These are phyloP conservation scores for Phellopilus nigrolimitatus DNA, from an alignment of 1,284 basidiomycete species.

Conservation along the genomic window DNA sequence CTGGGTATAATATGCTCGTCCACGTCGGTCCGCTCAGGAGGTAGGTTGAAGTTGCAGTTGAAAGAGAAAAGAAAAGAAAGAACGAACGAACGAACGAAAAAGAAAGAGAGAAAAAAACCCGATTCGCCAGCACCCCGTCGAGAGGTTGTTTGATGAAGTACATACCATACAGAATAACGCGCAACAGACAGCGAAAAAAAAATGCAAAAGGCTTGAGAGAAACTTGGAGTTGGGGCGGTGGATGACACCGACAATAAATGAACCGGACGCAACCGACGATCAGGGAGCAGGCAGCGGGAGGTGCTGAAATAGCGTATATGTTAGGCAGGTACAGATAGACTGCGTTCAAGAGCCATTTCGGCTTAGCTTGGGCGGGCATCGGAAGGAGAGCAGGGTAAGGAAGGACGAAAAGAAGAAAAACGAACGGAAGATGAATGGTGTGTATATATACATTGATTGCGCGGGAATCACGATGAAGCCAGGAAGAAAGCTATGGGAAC, in stretches of 20 bases:
- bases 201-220: not conserved
- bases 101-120: no score
- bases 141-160: no score
- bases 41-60: no score
- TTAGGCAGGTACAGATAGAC: not conserved
- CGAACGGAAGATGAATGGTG: slow-evolving; percentile 1
- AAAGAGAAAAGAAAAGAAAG: no score
- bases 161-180: no score
- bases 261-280: not conserved
- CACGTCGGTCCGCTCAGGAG: no score
- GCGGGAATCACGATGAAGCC: not conserved
- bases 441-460: slow-evolving; percentile 2
- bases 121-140: no score
- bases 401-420: not conserved
- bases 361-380: not conserved
- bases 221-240: not conserved
- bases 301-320: not conserved
- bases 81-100: no score
- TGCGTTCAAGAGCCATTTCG: not conserved
- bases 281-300: no score
- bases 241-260: not conserved
- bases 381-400: not conserved
- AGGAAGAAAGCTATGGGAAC: not conserved
- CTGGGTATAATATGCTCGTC: no score
- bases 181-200: not conserved